These are phyloP conservation scores for Penicillium sp. DNA, from an alignment of 2,329 filamentous ascomycete species.

Conservation along the genomic window DNA sequence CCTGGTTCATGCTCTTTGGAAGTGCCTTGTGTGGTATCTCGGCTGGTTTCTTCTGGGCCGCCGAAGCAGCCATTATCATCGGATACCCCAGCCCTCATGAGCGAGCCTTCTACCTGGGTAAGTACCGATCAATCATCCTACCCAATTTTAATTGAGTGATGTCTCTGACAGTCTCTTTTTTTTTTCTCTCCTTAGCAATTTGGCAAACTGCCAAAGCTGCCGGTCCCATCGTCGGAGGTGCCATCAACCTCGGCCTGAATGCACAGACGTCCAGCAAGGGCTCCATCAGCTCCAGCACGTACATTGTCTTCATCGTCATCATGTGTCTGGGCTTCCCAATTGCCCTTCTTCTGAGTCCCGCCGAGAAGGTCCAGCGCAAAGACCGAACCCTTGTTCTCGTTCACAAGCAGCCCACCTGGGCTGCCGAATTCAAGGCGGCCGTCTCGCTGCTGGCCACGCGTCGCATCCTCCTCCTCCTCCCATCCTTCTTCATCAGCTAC, in stretches of 20 bases:
- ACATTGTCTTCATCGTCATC: slow-evolving; percentile 21
- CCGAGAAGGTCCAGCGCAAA: slow-evolving; percentile 22
- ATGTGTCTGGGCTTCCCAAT: slow-evolving; percentile 22
- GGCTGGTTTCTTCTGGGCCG: slow-evolving; percentile 46
- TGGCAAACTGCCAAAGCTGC: slow-evolving; percentile 23
- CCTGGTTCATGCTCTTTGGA: slow-evolving; percentile 47
- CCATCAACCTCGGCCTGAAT: slow-evolving; percentile 20
- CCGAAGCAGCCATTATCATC: slow-evolving; percentile 45
- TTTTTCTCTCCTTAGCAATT: slow-evolving; percentile 8
- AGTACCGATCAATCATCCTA: not conserved
- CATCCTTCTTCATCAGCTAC: slow-evolving; percentile 27
- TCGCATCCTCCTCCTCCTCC: slow-evolving; percentile 19
- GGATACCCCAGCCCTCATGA: slow-evolving; percentile 33
- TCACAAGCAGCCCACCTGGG: slow-evolving; percentile 17
- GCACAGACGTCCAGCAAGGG: slow-evolving; percentile 12
- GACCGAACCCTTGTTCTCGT: slow-evolving; percentile 18
- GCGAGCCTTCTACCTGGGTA: slow-evolving; percentile 21
- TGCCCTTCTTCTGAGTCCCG: slow-evolving; percentile 16
- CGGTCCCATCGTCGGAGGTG: slow-evolving; percentile 20
- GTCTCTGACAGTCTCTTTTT: not conserved
- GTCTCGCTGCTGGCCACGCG: slow-evolving; percentile 16
- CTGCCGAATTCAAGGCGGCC: slow-evolving; percentile 18
- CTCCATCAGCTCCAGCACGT: slow-evolving; percentile 16
- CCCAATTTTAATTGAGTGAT: too few relatives aligned
- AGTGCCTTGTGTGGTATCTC: slow-evolving; percentile 43